These are phyloP conservation scores for Emmonsiellopsis sp. DNA, from an alignment of 2,329 filamentous ascomycete species.

Conservation along the genomic window DNA sequence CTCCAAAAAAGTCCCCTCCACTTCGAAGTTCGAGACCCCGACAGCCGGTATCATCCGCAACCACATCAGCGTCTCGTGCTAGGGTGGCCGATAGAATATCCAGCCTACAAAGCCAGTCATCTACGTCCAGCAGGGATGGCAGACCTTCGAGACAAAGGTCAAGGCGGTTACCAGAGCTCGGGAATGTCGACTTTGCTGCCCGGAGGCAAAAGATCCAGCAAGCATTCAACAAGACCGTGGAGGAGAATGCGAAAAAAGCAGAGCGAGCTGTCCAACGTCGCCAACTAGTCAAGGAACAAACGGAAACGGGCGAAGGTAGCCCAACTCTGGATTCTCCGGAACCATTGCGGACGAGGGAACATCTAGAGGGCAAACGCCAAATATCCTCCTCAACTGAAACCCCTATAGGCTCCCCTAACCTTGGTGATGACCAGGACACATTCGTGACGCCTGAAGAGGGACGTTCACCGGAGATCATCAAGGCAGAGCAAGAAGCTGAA, in stretches of 20 bases:
- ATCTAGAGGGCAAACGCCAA: conserved; percentile 11
- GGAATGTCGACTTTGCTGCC: conserved; percentile 76
- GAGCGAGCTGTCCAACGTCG: conserved; percentile 46
- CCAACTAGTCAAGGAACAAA: conserved; percentile 31
- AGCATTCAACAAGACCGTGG: conserved; percentile 76
- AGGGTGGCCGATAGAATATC: conserved; percentile 53
- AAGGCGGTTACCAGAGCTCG: conserved; percentile 50
- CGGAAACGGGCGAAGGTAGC: conserved; percentile 34
- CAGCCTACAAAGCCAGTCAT: conserved; percentile 30
- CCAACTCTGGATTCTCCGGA: not conserved
- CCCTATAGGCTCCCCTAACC: not conserved
- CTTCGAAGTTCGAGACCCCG: conserved; percentile 75
- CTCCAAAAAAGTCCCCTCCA: conserved; percentile 64
- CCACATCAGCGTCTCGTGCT: conserved; percentile 60
- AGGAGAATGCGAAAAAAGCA: conserved; percentile 51
- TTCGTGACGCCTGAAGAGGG: conserved; percentile 13
- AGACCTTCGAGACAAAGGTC: conserved; percentile 24
- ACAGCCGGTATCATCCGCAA: conserved; percentile 66
- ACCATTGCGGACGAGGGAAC: not conserved
- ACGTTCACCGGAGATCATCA: conserved; percentile 7
- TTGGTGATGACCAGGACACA: conserved; percentile 6
- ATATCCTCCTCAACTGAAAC: not conserved
- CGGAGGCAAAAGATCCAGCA: conserved; percentile 73
- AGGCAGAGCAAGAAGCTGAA: not conserved
- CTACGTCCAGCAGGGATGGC: conserved; percentile 23